Evolutionary conservation across 2,329 filamentous ascomycete species (phyloP), one percentile per base, ranked within the genome.

Genomic region (Nigrograna mackinnonii): DNA sequence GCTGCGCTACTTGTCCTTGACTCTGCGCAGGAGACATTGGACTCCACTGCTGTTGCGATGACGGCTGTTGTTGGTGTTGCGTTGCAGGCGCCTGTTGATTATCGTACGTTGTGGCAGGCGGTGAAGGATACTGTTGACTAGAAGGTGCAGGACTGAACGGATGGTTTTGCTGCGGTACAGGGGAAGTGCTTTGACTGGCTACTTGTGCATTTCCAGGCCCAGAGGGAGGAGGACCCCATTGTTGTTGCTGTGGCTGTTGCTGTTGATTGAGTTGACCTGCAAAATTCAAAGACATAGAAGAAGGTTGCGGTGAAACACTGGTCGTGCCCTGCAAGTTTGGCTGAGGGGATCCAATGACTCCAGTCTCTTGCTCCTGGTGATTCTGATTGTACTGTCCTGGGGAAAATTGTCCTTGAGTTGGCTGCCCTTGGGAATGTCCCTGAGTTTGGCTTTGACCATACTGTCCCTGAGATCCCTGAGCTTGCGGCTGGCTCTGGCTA

Each of bases 291-390:
- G 54, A 49, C 9, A 53, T 49, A 3, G 48, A 43, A 35, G 31
- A 39, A 7, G 49, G 39, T 24, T 39, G 11, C 20, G 43, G 14
- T 44, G 49, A 2, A 9, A 17, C n/a, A 33, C 11, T 33, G 31
- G 33, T 37, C 12, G 32, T 35, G n/a, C n/a, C n/a, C n/a, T n/a
- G n/a, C n/a, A n/a, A n/a, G n/a, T n/a, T n/a, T n/a, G 35, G 26
- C 30, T 51, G 52, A 13, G 37, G 34, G 12, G 43, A 22, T 37
- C 53, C 58, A 11, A 61, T 42, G 9, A 64, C 50, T 4, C 62
- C 63, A 12, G 36, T 58, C 39, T 67, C 57, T 36, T 65, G 60
- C 11, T 19, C 50, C 57, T 4, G 41, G 22, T n/a, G n/a, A n/a
- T n/a, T n/a, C n/a, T n/a, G n/a, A n/a, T n/a, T n/a, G n/a, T 28